These are phyloP conservation scores for Magnolia sinica DNA, from an alignment of 164 flowering plant species.

Conservation along the genomic window DNA sequence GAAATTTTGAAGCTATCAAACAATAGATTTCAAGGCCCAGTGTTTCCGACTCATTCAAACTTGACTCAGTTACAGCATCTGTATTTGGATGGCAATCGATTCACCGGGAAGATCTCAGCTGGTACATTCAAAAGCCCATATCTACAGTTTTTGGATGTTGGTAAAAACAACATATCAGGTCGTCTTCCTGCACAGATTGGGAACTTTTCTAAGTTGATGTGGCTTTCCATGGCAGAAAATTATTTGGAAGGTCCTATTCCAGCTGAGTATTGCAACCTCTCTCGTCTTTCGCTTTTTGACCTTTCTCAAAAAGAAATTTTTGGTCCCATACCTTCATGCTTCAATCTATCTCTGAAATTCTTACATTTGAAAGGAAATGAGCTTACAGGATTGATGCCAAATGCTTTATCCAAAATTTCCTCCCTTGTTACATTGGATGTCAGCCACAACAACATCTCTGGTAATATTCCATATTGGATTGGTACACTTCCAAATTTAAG, in stretches of 20 bases:
- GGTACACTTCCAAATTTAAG: neutral
- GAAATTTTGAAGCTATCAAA: constrained; percentile 3
- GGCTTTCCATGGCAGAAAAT: neutral
- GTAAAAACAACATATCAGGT: constrained; percentile 7
- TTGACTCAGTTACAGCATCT: neutral
- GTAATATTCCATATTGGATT: constrained; percentile 14
- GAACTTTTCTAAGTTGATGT: neutral
- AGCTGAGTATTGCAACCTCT: neutral
- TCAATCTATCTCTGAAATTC: constrained; percentile 3
- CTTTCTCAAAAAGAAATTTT: neutral
- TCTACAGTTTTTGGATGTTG: neutral
- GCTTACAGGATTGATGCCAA: neutral
- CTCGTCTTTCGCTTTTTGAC: neutral
- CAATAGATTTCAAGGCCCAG: constrained; percentile 10
- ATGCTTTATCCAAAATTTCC: neutral
- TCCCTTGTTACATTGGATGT: constrained; percentile 1
- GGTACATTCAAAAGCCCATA: neutral
- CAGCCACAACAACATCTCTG: constrained; percentile 12
- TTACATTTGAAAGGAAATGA: neutral
- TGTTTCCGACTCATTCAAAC: constrained; percentile 3
- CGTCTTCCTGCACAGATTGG: constrained; percentile 8
- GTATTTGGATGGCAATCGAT: neutral
- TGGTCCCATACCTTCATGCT: constrained; percentile 8
- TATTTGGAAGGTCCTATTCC: neutral
- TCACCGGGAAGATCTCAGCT: neutral